Base-by-base conservation (phyloP, 2,329 filamentous ascomycete species). In the Calonectria pauciramosa region DNA sequence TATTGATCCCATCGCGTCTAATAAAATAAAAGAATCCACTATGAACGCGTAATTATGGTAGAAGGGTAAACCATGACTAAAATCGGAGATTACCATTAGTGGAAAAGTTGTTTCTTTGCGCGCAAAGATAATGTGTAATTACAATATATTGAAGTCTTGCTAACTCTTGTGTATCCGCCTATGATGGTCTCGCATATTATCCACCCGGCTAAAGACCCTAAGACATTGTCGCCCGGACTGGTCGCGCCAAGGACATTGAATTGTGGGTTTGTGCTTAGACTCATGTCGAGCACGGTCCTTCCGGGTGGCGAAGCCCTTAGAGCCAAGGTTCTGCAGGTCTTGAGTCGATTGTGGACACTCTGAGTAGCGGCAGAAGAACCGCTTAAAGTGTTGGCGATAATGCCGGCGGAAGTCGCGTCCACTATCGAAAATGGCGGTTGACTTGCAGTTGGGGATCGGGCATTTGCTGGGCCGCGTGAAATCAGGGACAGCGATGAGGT, bases 331-430 rank as follows among this genome's bases (percentile, higher is more conserved):
- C 51, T 54, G 51, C 51, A 54, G 16, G 51, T 54, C 51, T 54
- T 54, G 51, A 54, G 51, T 54, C 51, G 51, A 54, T 54, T 54
- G 51, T 54, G 51, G 51, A 54, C 51, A 54, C 51, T 54, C 51
- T 32, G 26, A 16, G 51, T 54, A 54, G 51, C 51, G 51, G 26
- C 51, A 54, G 51, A 54, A 54, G 51, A 54, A 54, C 5, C 51
- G 51, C 51, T 54, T 54, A 54, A 54, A 54, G 51, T 54, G 51
- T 54, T 54, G 51, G 51, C 51, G 51, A 54, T 54, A 54, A 54
- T 54, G 51, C 51, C 51, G 51, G 51, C 51, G 51, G 51, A 54
- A 54, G 51, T 54, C 51, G 32, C 51, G 51, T 20, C 51, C 51
- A 28, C 51, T 54, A 54, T 32, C 51, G 51, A 54, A 54, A 28